These are phyloP conservation scores for Vickermania ingenoplastis DNA, from an alignment of 208 protist genomes.

Conservation along the genomic window DNA sequence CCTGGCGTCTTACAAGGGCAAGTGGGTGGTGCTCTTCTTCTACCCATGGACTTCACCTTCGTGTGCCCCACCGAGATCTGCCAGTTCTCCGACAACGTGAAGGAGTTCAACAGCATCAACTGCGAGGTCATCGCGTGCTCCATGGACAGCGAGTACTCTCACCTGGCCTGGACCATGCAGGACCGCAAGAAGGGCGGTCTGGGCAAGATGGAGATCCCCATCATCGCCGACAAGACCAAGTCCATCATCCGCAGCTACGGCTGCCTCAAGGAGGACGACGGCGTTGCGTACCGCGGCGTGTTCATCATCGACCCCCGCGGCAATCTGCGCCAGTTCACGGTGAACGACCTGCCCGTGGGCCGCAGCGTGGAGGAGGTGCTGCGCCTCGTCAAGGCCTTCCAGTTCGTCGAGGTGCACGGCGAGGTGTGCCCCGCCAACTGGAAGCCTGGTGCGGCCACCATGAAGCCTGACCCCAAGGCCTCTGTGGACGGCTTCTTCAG, in stretches of 20 bases:
- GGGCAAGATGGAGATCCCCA: constrained; percentile 92
- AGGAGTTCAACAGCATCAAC: constrained; percentile 83
- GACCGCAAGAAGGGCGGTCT: constrained; percentile 96
- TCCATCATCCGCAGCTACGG: constrained; percentile 88
- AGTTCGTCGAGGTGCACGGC: constrained; percentile 91
- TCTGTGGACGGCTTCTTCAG: constrained; percentile 87
- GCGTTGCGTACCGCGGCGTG: constrained; percentile 84
- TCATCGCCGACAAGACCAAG: constrained; percentile 94
- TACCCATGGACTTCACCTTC: constrained; percentile 96
- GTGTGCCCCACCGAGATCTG: constrained; percentile 97
- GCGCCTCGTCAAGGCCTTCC: constrained; percentile 93
- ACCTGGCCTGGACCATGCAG: constrained; percentile 93
- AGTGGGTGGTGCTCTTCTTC: constrained; percentile 95
- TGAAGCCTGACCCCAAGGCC: constrained; percentile 90
- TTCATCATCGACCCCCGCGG: constrained; percentile 95
- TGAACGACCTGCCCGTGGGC: constrained; percentile 95
- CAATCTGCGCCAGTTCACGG: constrained; percentile 86
- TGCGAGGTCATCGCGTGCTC: constrained; percentile 89
- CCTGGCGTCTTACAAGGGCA: constrained; percentile 87
- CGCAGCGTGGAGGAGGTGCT: constrained; percentile 92
- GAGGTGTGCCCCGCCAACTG: constrained; percentile 95
- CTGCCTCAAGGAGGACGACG: constrained; percentile 85
- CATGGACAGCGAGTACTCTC: constrained; percentile 92
- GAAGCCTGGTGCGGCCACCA: constrained; percentile 82
- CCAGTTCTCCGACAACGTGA: constrained; percentile 88